Evolutionary conservation across 2,329 filamentous ascomycete genomes (phyloP).

Genomic region (Cordyceps militaris): DNA sequence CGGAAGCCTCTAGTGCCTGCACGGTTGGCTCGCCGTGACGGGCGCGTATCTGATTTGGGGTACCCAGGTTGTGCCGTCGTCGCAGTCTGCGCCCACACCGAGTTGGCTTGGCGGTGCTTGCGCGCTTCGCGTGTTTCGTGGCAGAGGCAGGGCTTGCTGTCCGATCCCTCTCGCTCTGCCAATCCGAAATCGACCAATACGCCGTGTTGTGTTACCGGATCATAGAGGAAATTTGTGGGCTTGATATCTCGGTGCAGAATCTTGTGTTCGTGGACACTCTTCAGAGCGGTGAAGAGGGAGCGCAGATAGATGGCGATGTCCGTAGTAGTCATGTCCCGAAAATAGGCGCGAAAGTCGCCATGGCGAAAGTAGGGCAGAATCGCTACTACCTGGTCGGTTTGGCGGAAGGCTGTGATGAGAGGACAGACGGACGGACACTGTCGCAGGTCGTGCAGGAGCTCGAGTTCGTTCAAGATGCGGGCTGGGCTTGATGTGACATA

Average conservation of each 20-base stretch:
- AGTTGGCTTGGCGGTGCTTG: constrained; percentile 50
- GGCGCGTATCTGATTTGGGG: constrained; percentile 82
- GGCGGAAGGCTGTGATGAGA: constrained; percentile 91
- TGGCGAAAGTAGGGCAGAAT: constrained; percentile 94
- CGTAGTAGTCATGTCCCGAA: constrained; percentile 75
- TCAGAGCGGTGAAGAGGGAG: constrained; percentile 78
- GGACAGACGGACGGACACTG: constrained; percentile 83
- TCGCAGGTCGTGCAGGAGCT: constrained; percentile 80
- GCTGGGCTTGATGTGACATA: constrained; percentile 94
- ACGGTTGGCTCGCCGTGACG: constrained; percentile 83
- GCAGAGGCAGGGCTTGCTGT: constrained; percentile 77
- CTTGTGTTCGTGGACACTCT: constrained; percentile 71
- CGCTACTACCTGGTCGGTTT: constrained; percentile 90
- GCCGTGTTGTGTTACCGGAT: constrained; percentile 69
- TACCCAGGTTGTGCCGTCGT: constrained; percentile 57
- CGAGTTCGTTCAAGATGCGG: constrained; percentile 92
- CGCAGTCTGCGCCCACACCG: constrained; percentile 48
- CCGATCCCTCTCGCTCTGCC: constrained; percentile 74
- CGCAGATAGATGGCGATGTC: constrained; percentile 89
- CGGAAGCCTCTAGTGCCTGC: constrained; percentile 94
- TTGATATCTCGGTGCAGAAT: constrained; percentile 97
- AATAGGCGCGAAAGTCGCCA: constrained; percentile 90
- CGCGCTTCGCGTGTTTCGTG: constrained; percentile 57
- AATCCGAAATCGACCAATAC: constrained; percentile 99
- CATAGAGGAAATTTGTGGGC: constrained; percentile 95